Conservation (phyloP, 176 grass and related monocot species). For the Hordeum marinum region DNA sequence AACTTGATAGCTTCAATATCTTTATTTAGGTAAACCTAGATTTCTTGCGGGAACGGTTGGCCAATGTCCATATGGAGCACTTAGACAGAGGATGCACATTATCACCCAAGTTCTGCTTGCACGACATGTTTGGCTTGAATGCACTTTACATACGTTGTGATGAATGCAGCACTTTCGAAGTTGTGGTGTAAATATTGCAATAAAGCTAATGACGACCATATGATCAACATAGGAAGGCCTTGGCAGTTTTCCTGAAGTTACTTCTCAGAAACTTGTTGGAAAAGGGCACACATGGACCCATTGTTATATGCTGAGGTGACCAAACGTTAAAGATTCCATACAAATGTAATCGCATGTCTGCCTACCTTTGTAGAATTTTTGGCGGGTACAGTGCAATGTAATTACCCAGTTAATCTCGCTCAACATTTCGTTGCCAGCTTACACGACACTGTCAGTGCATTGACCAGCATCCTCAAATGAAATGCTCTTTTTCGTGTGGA, state of each 20-base stretch:
- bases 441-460: neutral
- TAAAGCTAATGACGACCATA: neutral
- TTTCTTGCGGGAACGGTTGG: constrained; percentile 62
- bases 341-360: neutral
- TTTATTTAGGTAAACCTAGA: constrained; percentile 59
- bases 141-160: constrained; percentile 81
- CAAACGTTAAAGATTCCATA: neutral
- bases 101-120: constrained; percentile 66
- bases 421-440: constrained; percentile 13
- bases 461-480: neutral
- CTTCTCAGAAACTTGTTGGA: neutral
- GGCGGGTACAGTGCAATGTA: neutral
- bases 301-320: neutral
- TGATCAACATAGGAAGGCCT: neutral
- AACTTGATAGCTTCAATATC: constrained; percentile 22
- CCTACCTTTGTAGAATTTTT: neutral
- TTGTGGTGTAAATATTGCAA: constrained; percentile 53
- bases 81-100: constrained; percentile 86
- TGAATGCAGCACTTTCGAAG: constrained; percentile 66
- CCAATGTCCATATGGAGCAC: constrained; percentile 63
- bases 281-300: neutral
- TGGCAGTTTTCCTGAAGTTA: neutral
- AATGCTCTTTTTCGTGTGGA: neutral
- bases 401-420: neutral
- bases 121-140: constrained; percentile 68